phyloP scores from a whole-genome alignment of 768 basidiomycete species.

The Hemileccinum impolitum region DNA sequence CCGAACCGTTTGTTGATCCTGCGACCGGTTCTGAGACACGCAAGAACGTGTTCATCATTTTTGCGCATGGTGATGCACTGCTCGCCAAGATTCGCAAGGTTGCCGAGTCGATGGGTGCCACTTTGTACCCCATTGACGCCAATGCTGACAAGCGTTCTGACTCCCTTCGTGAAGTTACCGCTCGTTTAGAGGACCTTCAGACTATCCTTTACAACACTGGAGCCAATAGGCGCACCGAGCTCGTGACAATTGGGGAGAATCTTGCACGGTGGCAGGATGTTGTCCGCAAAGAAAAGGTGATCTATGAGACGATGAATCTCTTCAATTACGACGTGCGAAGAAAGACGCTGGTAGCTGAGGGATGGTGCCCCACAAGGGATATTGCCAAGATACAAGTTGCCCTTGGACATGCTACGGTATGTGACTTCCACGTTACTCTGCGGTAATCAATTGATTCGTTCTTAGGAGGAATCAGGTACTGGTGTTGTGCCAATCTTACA shows the following conservation, averaged over 20 bases:
- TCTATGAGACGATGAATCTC: slow-evolving; percentile 93
- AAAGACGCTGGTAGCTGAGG: slow-evolving; percentile 95
- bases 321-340: slow-evolving; percentile 92
- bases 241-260: slow-evolving; percentile 80
- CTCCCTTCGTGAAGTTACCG: slow-evolving; percentile 83
- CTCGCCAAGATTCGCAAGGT: slow-evolving; percentile 97
- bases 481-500: slow-evolving; percentile 89
- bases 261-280: slow-evolving; percentile 92
- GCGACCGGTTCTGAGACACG: slow-evolving; percentile 76
- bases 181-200: slow-evolving; percentile 88
- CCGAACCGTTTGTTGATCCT: slow-evolving; percentile 88
- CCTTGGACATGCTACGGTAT: slow-evolving; percentile 80
- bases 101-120: slow-evolving; percentile 98
- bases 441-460: neutral
- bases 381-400: slow-evolving; percentile 83
- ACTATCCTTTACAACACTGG: slow-evolving; percentile 88
- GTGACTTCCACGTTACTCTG: slow-evolving; percentile 11
- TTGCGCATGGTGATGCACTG: slow-evolving; percentile 91
- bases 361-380: slow-evolving; percentile 95
- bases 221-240: slow-evolving; percentile 73
- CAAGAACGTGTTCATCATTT: slow-evolving; percentile 99
- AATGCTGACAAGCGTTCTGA: slow-evolving; percentile 91
- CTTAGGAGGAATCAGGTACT: slow-evolving; percentile 84
- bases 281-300: slow-evolving; percentile 91
- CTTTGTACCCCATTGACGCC: slow-evolving; percentile 92